These are phyloP conservation scores for Citrus cavaleriei DNA, from an alignment of 345 rosid species.

Conservation along the genomic window DNA sequence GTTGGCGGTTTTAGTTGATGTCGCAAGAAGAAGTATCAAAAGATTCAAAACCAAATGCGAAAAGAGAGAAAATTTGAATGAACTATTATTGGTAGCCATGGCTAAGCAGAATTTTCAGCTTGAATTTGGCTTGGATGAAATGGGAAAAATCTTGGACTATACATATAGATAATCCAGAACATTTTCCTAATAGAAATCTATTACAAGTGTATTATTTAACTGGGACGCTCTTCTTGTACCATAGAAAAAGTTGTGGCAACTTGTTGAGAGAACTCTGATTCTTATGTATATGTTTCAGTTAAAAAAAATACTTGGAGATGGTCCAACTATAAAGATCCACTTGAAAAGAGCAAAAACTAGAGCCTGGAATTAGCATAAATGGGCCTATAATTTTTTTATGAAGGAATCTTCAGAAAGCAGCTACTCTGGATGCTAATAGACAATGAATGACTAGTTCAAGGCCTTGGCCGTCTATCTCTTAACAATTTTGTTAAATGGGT, in stretches of 20 bases:
- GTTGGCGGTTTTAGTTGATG: no score
- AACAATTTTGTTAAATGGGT: not conserved
- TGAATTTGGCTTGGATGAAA: not conserved
- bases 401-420: not conserved
- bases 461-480: conserved; percentile 1
- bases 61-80: not conserved
- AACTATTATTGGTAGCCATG: not conserved
- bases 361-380: not conserved
- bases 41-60: not conserved
- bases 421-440: not conserved
- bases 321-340: not conserved
- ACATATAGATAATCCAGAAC: not conserved
- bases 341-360: not conserved
- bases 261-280: not conserved
- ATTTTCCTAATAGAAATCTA: not conserved
- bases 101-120: not conserved
- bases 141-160: not conserved
- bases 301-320: not conserved
- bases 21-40: not conserved
- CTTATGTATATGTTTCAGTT: not conserved
- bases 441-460: not conserved
- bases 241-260: not conserved
- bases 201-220: not conserved
- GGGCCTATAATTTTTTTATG: not conserved
- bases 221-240: not conserved